Conservation (phyloP, 78 protist species). For the Dictyostelium capitatum region DNA sequence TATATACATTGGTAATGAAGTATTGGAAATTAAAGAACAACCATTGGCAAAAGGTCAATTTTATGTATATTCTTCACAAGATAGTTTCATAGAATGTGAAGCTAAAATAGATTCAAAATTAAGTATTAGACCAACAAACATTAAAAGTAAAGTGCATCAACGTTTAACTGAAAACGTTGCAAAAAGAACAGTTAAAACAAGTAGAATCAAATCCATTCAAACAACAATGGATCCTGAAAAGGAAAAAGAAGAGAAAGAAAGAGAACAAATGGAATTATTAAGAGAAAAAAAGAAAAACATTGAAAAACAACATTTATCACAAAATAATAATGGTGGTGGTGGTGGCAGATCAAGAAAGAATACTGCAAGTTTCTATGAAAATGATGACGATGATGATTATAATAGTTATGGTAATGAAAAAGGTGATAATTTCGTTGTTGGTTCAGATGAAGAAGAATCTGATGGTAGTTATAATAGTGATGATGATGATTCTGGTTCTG, state of each 20-base stretch:
- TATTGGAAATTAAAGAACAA: slow-evolving; percentile 59
- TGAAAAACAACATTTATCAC: background rate
- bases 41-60: slow-evolving; percentile 44
- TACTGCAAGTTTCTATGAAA: background rate
- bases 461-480: slow-evolving; percentile 14
- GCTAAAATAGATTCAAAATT: slow-evolving; percentile 47
- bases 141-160: slow-evolving; percentile 54
- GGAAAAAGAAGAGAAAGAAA: slow-evolving; percentile 57
- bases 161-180: slow-evolving; percentile 46
- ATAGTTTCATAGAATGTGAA: slow-evolving; percentile 72
- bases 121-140: slow-evolving; percentile 55
- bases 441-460: slow-evolving; percentile 28
- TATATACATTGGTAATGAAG: slow-evolving; percentile 80
- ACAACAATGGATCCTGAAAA: slow-evolving; percentile 60
- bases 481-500: background rate
- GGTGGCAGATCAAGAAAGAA: background rate
- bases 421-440: slow-evolving; percentile 30
- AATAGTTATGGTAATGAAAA: slow-evolving; percentile 17
- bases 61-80: slow-evolving; percentile 66
- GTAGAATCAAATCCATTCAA: slow-evolving; percentile 47
- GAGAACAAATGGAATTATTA: background rate
- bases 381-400: background rate
- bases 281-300: background rate
- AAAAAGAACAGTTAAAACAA: slow-evolving; percentile 18
- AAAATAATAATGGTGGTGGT: background rate